A percentile compares a stretch with the other conserved stretches of the same genome.
Conservation (phyloP, 208 protist species). For the Entamoeba invadens region DNA sequence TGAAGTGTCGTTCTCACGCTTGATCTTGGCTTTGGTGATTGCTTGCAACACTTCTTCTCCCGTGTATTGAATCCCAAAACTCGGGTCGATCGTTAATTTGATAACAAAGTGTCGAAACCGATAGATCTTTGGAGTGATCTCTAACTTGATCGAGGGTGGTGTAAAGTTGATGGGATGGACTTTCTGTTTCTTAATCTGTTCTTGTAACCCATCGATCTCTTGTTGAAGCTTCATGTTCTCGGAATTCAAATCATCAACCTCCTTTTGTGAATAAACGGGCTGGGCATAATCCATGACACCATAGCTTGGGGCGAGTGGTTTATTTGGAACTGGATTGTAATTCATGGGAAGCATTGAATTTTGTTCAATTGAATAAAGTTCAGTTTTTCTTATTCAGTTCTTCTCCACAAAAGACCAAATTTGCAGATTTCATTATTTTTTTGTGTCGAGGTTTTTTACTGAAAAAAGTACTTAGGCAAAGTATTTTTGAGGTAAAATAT, state of each 20-base stretch:
- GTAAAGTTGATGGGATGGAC: background rate
- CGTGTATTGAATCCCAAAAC: background rate
- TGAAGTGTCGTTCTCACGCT: background rate
- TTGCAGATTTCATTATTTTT: no score
- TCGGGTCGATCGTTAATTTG: background rate
- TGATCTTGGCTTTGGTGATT: background rate
- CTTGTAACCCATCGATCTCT: background rate
- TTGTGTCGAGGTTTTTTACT: no score
- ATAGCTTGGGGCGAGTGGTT: background rate
- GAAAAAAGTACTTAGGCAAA: no score
- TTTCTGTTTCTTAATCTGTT: background rate
- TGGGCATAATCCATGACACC: background rate
- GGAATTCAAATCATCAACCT: background rate
- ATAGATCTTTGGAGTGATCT: background rate
- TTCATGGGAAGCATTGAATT: no score
- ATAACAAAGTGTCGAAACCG: background rate
- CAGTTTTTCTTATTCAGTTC: no score
- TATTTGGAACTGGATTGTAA: background rate
- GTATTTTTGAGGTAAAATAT: no score
- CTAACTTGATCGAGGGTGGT: background rate
- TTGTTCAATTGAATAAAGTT: no score
- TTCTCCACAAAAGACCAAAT: no score
- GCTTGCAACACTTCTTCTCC: background rate
- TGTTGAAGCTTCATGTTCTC: background rate
- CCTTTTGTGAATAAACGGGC: background rate